Conservation (phyloP, 2,329 filamentous ascomycete genomes). For the Fusarium austroafricanum region DNA sequence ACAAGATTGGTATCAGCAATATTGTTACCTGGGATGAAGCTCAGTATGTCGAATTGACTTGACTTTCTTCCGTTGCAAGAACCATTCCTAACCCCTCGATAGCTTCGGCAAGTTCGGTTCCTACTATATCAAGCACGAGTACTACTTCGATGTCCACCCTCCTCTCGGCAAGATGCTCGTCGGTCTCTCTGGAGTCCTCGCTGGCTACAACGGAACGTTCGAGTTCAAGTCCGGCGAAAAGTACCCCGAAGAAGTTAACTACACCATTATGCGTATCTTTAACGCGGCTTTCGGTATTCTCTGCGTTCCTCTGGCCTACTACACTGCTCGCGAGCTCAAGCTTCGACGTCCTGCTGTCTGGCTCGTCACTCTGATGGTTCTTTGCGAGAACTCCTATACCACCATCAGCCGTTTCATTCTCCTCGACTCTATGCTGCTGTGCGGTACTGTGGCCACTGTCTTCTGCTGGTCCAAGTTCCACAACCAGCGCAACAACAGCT, state of each 20-base stretch:
- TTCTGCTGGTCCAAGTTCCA: constrained; percentile 99
- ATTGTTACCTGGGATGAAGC: constrained; percentile 77
- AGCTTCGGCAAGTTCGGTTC: constrained; percentile 98
- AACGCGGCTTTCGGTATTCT: constrained; percentile 94
- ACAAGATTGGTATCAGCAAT: constrained; percentile 75
- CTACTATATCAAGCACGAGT: constrained; percentile 98
- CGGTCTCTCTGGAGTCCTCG: constrained; percentile 93
- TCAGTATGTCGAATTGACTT: constrained; percentile 60
- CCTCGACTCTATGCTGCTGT: constrained; percentile 97
- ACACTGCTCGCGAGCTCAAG: constrained; percentile 89
- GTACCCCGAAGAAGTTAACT: constrained; percentile 93
- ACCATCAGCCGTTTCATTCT: constrained; percentile 99
- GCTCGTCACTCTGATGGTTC: constrained; percentile 95
- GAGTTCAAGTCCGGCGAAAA: constrained; percentile 99
- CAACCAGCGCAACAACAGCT: constrained; percentile 84
- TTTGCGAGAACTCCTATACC: constrained; percentile 99
- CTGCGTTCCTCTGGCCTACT: constrained; percentile 95
- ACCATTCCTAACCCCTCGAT: constrained; percentile 38
- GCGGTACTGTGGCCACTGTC: constrained; percentile 97
- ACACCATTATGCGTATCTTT: constrained; percentile 98
- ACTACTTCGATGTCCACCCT: constrained; percentile 94
- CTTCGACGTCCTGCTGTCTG: constrained; percentile 89
- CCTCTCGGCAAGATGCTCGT: constrained; percentile 99
- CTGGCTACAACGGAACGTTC: constrained; percentile 98
- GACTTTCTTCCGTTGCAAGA: neutral